phyloP scores from a whole-genome alignment of 345 rosid species.

The Eucalyptus tenuipes region DNA sequence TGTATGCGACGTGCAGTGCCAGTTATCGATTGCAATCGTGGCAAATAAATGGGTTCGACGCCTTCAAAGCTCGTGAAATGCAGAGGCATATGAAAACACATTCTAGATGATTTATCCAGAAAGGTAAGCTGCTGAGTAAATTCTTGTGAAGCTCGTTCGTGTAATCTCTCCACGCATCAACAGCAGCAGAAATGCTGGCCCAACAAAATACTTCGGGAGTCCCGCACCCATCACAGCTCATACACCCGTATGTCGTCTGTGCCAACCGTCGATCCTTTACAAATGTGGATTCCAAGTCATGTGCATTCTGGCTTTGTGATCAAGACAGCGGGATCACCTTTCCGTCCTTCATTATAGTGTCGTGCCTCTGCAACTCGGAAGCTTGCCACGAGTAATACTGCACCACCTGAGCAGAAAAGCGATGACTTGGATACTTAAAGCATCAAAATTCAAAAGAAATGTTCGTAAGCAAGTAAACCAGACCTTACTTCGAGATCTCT shows the following conservation, averaged over 20 bases:
- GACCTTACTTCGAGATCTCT: background rate
- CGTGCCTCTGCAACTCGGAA: constrained; percentile 2
- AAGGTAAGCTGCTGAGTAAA: constrained; percentile 36
- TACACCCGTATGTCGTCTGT: constrained; percentile 8
- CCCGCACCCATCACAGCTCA: background rate
- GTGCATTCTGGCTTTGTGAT: constrained; percentile 22
- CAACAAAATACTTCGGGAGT: constrained; percentile 10
- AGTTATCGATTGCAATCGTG: background rate
- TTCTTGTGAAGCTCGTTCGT: constrained; percentile 21
- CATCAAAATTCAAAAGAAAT: background rate
- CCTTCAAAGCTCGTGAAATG: background rate
- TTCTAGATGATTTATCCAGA: constrained; percentile 31
- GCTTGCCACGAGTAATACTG: constrained; percentile 57
- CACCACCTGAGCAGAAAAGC: constrained; percentile 24
- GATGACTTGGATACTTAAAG: background rate
- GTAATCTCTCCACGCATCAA: constrained; percentile 40
- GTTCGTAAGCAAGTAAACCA: background rate
- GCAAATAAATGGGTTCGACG: background rate
- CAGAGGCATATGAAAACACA: background rate
- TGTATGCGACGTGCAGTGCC: background rate
- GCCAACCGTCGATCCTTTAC: constrained; percentile 21
- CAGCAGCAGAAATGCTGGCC: constrained; percentile 20
- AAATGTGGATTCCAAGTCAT: constrained; percentile 13
- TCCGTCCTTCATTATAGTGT: background rate
- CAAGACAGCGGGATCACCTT: constrained; percentile 17